Conservation (phyloP, 139 green algal species). For the Chlorella sp. region DNA sequence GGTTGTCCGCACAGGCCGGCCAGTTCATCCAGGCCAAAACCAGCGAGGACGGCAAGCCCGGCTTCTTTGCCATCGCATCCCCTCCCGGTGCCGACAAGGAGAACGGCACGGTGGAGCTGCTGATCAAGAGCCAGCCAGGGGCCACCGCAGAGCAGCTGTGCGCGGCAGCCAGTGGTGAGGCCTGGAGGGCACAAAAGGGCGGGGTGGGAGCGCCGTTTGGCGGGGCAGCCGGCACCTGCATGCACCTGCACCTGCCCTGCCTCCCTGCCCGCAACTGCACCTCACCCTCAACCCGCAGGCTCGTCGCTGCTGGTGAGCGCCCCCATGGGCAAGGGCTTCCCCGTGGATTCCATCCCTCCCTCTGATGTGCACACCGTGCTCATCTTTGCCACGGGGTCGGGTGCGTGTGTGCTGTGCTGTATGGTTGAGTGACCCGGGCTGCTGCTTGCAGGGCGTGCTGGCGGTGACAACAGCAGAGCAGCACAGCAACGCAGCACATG, state of each 20-base stretch:
- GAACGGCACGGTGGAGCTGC: constrained; percentile 65
- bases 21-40: constrained; percentile 90
- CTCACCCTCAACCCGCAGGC: constrained; percentile 27
- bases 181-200: too few relatives aligned
- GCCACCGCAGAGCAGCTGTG: constrained; percentile 73
- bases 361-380: constrained; percentile 67
- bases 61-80: constrained; percentile 94
- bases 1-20: constrained; percentile 68
- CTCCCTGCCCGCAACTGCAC: neutral
- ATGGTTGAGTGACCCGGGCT: too few relatives aligned
- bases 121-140: constrained; percentile 67
- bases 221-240: neutral
- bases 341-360: constrained; percentile 78
- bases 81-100: constrained; percentile 59
- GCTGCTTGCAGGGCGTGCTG: too few relatives aligned
- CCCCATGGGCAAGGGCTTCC: constrained; percentile 91
- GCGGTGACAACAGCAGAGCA: too few relatives aligned
- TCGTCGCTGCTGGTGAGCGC: constrained; percentile 56
- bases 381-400: constrained; percentile 83
- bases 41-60: constrained; percentile 76
- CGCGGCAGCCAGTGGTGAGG: neutral
- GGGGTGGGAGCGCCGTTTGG: neutral
- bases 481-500: too few relatives aligned
- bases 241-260: too few relatives aligned
- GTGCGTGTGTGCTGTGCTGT: neutral